These are phyloP conservation scores for Strombidium stylifer DNA, from an alignment of 73 alveolate species.

Conservation along the genomic window DNA sequence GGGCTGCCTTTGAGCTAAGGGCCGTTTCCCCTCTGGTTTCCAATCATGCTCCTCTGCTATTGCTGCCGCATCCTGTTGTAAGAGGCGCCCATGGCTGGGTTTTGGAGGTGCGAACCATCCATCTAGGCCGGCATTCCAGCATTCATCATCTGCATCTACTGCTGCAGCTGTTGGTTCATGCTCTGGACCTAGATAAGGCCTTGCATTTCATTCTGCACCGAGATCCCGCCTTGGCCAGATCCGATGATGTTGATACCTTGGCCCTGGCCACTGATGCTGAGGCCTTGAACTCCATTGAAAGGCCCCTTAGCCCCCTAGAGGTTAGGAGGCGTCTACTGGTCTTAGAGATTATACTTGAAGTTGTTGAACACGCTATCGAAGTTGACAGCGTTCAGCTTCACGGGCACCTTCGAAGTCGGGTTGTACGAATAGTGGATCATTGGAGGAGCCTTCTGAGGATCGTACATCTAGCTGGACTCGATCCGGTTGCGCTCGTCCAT, in stretches of 20 bases:
- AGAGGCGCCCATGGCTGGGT: background rate
- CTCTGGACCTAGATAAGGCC: background rate
- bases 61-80: background rate
- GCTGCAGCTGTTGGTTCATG: background rate
- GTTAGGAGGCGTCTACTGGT: background rate
- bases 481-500: slow-evolving; percentile 72
- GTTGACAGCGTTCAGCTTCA: slow-evolving; percentile 58
- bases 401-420: slow-evolving; percentile 60
- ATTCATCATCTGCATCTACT: background rate
- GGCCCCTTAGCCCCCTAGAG: too few species aligned
- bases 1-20: background rate
- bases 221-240: background rate
- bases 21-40: background rate
- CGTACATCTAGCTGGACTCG: slow-evolving; percentile 35
- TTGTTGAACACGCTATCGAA: slow-evolving; percentile 63
- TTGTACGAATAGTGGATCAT: slow-evolving; percentile 51
- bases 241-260: background rate
- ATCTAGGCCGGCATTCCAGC: background rate
- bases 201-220: background rate
- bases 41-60: background rate
- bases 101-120: background rate
- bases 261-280: background rate
- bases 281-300: background rate
- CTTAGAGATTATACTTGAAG: too few species aligned
- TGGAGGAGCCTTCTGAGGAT: slow-evolving; percentile 42